These are phyloP conservation scores for Lecanicillium sp. DNA, from an alignment of 2,329 filamentous ascomycete species.

Conservation along the genomic window DNA sequence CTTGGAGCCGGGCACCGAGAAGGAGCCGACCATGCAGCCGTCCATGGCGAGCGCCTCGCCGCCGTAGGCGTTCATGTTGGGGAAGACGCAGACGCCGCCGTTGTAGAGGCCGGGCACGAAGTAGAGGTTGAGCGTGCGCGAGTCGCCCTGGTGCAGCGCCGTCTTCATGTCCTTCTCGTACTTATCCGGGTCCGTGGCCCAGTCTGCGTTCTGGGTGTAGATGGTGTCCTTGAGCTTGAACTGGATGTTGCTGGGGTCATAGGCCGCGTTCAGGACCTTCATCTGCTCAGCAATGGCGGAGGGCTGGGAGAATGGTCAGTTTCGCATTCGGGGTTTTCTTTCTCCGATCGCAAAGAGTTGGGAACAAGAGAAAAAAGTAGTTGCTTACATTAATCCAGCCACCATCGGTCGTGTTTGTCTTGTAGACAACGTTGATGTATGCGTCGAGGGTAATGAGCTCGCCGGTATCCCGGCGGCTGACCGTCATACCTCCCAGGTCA, in stretches of 20 bases:
- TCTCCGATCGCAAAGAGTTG: background rate
- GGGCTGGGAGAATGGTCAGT: conserved; percentile 6
- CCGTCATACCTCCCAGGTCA: background rate
- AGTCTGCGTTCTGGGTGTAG: conserved; percentile 26
- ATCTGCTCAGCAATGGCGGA: conserved; percentile 19
- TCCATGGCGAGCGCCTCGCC: conserved; percentile 9
- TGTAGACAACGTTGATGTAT: conserved; percentile 35
- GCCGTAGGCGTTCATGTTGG: conserved; percentile 16
- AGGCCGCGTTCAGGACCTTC: conserved; percentile 21
- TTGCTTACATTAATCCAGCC: conserved; percentile 30
- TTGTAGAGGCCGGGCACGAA: conserved; percentile 30
- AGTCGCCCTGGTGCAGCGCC: conserved; percentile 29
- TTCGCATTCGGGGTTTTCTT: too few species aligned
- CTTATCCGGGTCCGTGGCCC: conserved; percentile 19
- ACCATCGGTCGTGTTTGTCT: conserved; percentile 32
- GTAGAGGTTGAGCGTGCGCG: conserved; percentile 37
- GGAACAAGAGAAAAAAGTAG: background rate
- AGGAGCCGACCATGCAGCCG: conserved; percentile 13
- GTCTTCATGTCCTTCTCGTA: conserved; percentile 1
- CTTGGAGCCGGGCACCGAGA: conserved; percentile 10
- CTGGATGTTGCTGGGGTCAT: conserved; percentile 21
- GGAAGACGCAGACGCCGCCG: conserved; percentile 38
- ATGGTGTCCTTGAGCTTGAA: conserved; percentile 24
- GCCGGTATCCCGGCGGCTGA: background rate
- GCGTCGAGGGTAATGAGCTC: conserved; percentile 25